phyloP scores from a whole-genome alignment of 2,329 filamentous ascomycete species.

The Blastomyces emzantsi region DNA sequence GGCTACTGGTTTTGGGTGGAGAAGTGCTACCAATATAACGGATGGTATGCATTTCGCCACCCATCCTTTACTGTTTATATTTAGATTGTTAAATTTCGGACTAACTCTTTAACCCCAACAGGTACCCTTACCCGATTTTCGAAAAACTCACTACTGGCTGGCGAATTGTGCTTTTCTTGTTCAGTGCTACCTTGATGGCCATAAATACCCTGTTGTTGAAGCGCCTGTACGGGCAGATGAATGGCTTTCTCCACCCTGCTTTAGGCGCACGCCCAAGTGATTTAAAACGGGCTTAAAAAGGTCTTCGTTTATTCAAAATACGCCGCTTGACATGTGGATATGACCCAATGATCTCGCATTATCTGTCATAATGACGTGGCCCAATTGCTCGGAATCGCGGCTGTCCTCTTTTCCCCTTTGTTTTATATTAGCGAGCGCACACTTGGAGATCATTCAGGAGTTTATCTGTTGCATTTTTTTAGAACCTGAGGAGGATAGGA shows the following conservation, averaged over 20 bases:
- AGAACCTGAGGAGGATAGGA: not conserved
- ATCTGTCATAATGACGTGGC: not conserved
- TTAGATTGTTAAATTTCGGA: not conserved
- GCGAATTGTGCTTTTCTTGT: constrained; percentile 58
- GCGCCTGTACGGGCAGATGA: constrained; percentile 54
- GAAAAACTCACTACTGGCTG: constrained; percentile 56
- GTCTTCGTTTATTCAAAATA: not conserved
- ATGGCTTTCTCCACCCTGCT: constrained; percentile 23
- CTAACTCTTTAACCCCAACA: not conserved
- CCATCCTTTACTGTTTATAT: not conserved
- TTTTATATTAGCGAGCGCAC: not conserved
- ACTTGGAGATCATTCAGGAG: not conserved
- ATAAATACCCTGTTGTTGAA: constrained; percentile 59
- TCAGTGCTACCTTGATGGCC: constrained; percentile 64
- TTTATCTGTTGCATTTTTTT: not conserved
- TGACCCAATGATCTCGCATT: not conserved
- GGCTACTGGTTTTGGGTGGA: constrained; percentile 59
- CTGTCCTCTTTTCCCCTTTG: not conserved
- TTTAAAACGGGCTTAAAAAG: not conserved
- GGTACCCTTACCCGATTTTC: constrained; percentile 62
- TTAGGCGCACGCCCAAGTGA: not conserved
- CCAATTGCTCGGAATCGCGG: not conserved
- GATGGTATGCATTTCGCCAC: constrained; percentile 40
- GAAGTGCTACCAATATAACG: constrained; percentile 49
- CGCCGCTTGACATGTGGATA: no score